Evolutionary conservation across 2,329 filamentous ascomycete genomes (phyloP).

Genomic region (Gnomoniopsis smithogilvyi): DNA sequence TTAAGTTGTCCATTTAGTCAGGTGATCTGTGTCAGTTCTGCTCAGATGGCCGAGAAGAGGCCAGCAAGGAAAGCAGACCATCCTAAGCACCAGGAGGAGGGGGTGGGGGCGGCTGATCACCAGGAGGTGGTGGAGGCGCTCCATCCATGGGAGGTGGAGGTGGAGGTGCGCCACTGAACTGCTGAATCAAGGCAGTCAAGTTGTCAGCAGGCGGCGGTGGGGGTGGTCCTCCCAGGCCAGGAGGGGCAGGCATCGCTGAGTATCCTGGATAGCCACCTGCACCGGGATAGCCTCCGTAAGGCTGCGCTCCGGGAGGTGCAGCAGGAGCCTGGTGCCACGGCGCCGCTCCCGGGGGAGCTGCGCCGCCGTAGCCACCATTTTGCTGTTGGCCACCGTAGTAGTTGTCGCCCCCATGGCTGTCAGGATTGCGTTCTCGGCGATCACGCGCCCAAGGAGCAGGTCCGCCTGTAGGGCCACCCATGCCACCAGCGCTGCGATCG

Average conservation of each 20-base stretch:
- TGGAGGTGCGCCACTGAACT: constrained; percentile 40
- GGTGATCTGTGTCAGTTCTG: constrained; percentile 24
- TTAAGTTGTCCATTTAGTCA: neutral
- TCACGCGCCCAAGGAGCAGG: constrained; percentile 63
- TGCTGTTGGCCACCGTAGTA: constrained; percentile 45
- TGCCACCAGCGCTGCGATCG: constrained; percentile 28
- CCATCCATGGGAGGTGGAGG: constrained; percentile 28
- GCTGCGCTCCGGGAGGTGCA: constrained; percentile 15
- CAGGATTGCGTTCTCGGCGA: constrained; percentile 46
- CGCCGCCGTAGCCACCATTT: constrained; percentile 29
- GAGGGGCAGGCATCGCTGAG: constrained; percentile 37
- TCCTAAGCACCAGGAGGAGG: constrained; percentile 27
- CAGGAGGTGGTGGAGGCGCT: constrained; percentile 33
- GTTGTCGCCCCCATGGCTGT: constrained; percentile 40
- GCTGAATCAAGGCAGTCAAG: constrained; percentile 64
- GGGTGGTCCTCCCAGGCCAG: constrained; percentile 41
- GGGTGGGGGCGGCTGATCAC: constrained; percentile 33
- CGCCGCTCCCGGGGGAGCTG: constrained; percentile 35
- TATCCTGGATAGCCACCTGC: constrained; percentile 26
- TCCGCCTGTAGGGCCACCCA: constrained; percentile 39
- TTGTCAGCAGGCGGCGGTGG: constrained; percentile 49
- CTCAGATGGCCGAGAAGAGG: constrained; percentile 1
- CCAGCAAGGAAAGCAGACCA: neutral
- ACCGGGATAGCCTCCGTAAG: constrained; percentile 54
- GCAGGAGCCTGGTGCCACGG: constrained; percentile 53